Conservation (phyloP, 805 yeast genomes). For the Debaryomyces tyrocola region DNA sequence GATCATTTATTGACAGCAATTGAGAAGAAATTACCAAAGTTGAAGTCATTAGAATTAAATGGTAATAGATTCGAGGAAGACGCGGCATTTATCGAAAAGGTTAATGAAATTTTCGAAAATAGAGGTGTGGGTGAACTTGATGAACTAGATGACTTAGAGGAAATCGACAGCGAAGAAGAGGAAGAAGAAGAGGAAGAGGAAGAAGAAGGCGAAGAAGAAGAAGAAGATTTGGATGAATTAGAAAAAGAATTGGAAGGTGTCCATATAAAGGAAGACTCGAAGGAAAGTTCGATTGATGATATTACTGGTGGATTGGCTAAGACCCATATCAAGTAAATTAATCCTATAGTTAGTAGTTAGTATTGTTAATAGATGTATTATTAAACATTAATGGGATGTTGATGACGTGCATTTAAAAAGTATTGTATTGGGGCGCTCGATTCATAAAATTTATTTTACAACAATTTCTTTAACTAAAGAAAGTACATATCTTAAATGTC, state of each 20-base stretch:
- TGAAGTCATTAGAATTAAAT: constrained; percentile 76
- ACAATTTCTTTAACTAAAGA: background rate
- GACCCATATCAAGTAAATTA: constrained; percentile 39
- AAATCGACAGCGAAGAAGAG: constrained; percentile 67
- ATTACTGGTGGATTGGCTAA: constrained; percentile 61
- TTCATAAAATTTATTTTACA: background rate
- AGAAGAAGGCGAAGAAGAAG: constrained; percentile 48
- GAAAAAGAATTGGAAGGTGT: constrained; percentile 57
- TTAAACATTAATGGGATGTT: background rate
- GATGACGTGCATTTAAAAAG: too few relatives aligned
- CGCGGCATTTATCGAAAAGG: constrained; percentile 61
- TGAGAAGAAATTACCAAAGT: constrained; percentile 52
- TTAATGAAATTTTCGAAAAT: constrained; percentile 62
- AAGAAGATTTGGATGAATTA: constrained; percentile 41
- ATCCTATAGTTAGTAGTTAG: background rate
- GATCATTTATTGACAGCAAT: constrained; percentile 57
- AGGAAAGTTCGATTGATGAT: constrained; percentile 51
- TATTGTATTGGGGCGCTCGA: too few relatives aligned
- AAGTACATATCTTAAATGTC: constrained; percentile 28
- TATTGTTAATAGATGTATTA: background rate
- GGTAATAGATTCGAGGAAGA: constrained; percentile 95
- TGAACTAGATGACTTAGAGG: constrained; percentile 94
- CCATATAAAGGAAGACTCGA: constrained; percentile 21
- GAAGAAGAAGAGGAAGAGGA: constrained; percentile 62
- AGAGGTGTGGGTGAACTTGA: constrained; percentile 83